Base-by-base conservation (phyloP, 495 filamentous ascomycete species). In the Usnea hakonensis region DNA sequence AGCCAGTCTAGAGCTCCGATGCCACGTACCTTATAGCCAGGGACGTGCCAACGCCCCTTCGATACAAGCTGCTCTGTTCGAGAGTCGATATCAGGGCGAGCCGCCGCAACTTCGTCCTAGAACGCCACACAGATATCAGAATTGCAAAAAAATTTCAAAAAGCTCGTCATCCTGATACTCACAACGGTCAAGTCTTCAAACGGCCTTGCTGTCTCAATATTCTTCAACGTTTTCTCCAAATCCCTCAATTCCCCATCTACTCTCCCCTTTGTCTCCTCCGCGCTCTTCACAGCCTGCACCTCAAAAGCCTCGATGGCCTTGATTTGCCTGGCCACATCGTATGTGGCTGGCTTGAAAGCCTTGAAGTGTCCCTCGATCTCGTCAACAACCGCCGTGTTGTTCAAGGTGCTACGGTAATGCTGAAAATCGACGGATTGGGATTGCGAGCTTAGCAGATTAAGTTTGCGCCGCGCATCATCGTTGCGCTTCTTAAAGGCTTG, bases 401-500 rank as follows among this genome's bases (percentile, higher is more conserved):
- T 96, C 66, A 99, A 87, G 67, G 87, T 71, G 71, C 78, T 75
- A 78, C 94, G 92, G 90, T 97, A 99, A 76, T 90, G 82, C 65
- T 84, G 74, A 79, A 97, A 97, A 84, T 99, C 91, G 77, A 99
- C 81, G 36, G 83, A 80, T 73, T 89, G 87, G 56, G 92, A 81
- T 69, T 86, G 84, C 71, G 94, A 88, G 54, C 82, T 83, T 46
- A 97, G 89, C 48, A 84, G 59, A 73, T 83, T 81, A 38, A 97
- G 81, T 79, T 91, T 92, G 78, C 95, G 92, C 79, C 94, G 93
- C 73, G 90, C 92, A 72, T 97, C 92, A 68, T 99, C 95, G 82
- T 97, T 97, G 78, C 95, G 94, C 86, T 95, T 93, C 83, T 99
- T 99, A 87, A 99, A 99, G 68, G 90, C 79, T 73, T 90, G 86